Conservation (phyloP, 2,329 filamentous ascomycete genomes). For the Cercospora sesami region DNA sequence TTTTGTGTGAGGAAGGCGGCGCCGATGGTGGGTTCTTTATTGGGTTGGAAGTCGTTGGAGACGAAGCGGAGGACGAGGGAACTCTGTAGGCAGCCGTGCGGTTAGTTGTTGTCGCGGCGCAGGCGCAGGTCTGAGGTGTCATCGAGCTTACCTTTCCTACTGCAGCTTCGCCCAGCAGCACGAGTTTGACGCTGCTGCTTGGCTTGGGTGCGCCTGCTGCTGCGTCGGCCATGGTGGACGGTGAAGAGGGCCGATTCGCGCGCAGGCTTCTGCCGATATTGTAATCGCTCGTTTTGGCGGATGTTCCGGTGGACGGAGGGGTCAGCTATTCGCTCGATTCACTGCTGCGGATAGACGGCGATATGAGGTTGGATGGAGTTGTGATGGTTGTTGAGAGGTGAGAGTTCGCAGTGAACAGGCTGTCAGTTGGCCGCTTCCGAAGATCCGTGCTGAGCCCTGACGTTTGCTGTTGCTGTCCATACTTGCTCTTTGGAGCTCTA, state of each 20-base stretch:
- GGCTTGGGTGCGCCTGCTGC: conserved; percentile 69
- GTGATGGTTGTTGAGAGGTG: not conserved
- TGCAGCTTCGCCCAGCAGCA: conserved; percentile 93
- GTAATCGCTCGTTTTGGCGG: conserved; percentile 33
- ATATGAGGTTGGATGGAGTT: not conserved
- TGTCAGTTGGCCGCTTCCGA: conserved; percentile 1
- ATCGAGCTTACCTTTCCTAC: conserved; percentile 80
- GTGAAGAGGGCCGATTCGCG: conserved; percentile 29
- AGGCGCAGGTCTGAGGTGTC: not conserved
- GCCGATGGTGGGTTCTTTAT: conserved; percentile 99
- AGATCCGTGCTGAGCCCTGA: conserved; percentile 2
- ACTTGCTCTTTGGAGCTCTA: not conserved
- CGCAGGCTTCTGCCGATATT: conserved; percentile 35
- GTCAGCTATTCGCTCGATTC: not conserved
- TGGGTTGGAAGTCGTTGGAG: conserved; percentile 99
- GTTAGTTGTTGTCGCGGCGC: conserved; percentile 1
- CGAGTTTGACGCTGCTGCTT: conserved; percentile 99
- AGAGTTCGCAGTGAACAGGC: not conserved
- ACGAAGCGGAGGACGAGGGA: conserved; percentile 97
- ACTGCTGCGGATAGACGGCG: not conserved
- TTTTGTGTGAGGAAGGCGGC: conserved; percentile 98
- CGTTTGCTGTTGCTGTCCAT: conserved; percentile 3
- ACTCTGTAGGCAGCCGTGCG: conserved; percentile 60
- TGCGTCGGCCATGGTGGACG: conserved; percentile 22
- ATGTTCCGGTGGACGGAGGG: not conserved